These are phyloP conservation scores for Claviceps pusilla DNA, from an alignment of 2,329 filamentous ascomycete genomes.

Conservation along the genomic window DNA sequence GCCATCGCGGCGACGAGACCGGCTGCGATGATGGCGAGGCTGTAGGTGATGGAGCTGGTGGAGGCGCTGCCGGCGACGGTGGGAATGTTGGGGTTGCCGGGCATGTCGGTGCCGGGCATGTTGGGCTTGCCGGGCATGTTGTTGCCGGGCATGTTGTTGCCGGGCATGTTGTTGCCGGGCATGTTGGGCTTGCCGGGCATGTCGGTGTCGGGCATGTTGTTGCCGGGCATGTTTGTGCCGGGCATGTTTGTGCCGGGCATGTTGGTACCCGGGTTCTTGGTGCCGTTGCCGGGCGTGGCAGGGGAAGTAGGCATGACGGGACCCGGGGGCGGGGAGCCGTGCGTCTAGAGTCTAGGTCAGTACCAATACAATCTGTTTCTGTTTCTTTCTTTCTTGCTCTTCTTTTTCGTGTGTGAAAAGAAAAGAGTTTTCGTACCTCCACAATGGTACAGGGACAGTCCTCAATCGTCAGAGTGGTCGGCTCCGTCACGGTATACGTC, in stretches of 20 bases:
- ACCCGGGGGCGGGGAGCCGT: too few species aligned
- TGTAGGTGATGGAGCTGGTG: conserved; percentile 8
- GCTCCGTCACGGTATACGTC: conserved; percentile 38
- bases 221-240: not conserved
- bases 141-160: too few species aligned
- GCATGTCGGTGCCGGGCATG: too few species aligned
- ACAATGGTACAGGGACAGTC: conserved; percentile 37
- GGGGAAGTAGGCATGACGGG: not conserved
- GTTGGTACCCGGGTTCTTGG: not conserved
- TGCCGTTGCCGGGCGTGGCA: not conserved
- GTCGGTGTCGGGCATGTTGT: too few species aligned
- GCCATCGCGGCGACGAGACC: conserved; percentile 15
- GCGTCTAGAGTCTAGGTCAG: too few species aligned
- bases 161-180: too few species aligned
- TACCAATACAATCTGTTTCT: too few species aligned
- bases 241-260: too few species aligned
- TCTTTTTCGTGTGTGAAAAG: too few species aligned
- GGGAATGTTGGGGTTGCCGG: not conserved
- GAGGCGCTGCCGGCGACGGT: conserved; percentile 8
- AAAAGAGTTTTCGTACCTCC: conserved; percentile 12
- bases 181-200: too few species aligned
- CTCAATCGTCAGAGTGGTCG: conserved; percentile 39
- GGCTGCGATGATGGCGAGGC: conserved; percentile 14
- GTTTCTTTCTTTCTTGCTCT: too few species aligned
- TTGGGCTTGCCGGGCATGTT: too few species aligned